Conservation (phyloP, 768 basidiomycete species). For the Porphyrellus cyaneotinctus region DNA sequence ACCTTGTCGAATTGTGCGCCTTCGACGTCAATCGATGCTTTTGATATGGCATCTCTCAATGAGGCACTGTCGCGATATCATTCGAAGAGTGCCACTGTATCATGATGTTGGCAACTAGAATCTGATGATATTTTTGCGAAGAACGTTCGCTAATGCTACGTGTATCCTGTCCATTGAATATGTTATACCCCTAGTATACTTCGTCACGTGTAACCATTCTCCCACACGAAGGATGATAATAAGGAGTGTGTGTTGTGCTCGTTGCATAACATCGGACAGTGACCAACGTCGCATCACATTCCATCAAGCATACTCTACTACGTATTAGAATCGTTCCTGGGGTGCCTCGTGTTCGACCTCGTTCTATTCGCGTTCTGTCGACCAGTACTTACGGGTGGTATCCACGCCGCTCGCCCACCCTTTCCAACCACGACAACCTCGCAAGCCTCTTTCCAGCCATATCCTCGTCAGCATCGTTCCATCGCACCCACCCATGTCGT, state of each 20-base stretch:
- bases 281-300: no score
- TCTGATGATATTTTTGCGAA: background rate
- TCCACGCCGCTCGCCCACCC: slow-evolving; percentile 1
- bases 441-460: background rate
- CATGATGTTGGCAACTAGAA: slow-evolving; percentile 2
- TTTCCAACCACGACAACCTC: slow-evolving; percentile 1
- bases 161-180: slow-evolving; percentile 3
- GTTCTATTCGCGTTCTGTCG: slow-evolving; percentile 9
- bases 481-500: slow-evolving; percentile 27
- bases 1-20: slow-evolving; percentile 2
- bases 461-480: background rate
- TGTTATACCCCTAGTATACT: slow-evolving; percentile 8
- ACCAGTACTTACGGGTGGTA: background rate
- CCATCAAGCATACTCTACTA: no score
- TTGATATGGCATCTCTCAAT: slow-evolving; percentile 23
- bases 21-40: slow-evolving; percentile 14
- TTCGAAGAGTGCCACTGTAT: slow-evolving; percentile 7
- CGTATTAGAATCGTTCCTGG: no score
- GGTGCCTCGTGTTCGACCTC: slow-evolving; percentile 25
- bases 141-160: background rate
- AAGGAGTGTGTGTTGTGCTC: background rate
- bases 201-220: slow-evolving; percentile 10
- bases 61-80: slow-evolving; percentile 29
- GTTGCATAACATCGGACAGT: no score
- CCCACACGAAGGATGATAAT: slow-evolving; percentile 2